Evolutionary conservation across 805 yeast genomes (phyloP), one percentile per base, ranked within the genome.

Genomic region (Blastobotrys americana): DNA sequence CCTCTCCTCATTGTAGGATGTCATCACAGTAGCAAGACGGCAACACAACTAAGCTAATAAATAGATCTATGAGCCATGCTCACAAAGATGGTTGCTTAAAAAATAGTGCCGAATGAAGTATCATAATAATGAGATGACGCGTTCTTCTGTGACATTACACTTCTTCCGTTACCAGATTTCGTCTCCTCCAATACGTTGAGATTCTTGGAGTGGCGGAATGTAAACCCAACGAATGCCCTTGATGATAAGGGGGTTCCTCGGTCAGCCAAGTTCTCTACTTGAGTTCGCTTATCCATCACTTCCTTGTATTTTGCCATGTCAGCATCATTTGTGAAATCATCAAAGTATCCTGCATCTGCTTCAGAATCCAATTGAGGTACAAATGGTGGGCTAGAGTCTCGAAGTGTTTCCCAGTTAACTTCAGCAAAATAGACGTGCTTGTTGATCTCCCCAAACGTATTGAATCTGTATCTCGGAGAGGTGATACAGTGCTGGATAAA

Each of bases 231-330:
- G 61, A 93, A 84, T 56, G 84, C 81, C 49, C 75, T 74, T 25
- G 76, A 78, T 18, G 79, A 70, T 27, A 75, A 70, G 45, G 74
- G 71, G 36, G 73, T 73, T 23, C 76, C 73, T 59, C 76, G 68
- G 42, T 82, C 89, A 27, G 93, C 83, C 59, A 89, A 66, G 50
- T 73, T 79, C 61, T 89, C 96, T 56, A 85, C 82, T 51, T 84
- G 85, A 22, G 77, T 85, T 57, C 87, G 87, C 67, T 95, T 84
- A 51, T 90, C 94, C 71, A 93, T 81, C 10, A 93, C 98, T 58
- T 93, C 98, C 57, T 93, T 90, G 68, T 93, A 93, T 64, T 93
- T 89, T 50, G 90, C 93, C 97, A 93, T 88, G 63, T 90, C 95
- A 39, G 84, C 88, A 62, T 90, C 97, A 64, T 88, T 93, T 47